Evolutionary conservation across 106 monocot species (phyloP).

Genomic region (Iris macrosiphon): DNA sequence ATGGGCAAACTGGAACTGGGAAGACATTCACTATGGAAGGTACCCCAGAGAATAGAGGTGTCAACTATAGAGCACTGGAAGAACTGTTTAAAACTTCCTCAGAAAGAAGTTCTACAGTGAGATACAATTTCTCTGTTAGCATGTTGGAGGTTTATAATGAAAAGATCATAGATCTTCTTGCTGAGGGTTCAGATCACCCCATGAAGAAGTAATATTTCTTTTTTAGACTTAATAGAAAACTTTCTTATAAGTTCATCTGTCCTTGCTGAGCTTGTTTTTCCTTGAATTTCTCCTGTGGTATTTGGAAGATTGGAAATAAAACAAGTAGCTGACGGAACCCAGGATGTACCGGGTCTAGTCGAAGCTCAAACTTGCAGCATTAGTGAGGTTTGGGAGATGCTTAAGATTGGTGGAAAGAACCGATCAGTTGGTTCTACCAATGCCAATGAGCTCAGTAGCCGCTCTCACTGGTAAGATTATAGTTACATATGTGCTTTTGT

Average conservation of each 20-base stretch:
- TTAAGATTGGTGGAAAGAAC: slow-evolving; percentile 56
- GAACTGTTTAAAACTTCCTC: slow-evolving; percentile 63
- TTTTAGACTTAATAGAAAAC: neutral
- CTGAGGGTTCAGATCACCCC: slow-evolving; percentile 36
- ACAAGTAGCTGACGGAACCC: slow-evolving; percentile 77
- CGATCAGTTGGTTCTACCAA: slow-evolving; percentile 87
- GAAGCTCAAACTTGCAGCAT: slow-evolving; percentile 44
- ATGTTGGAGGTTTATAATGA: slow-evolving; percentile 97
- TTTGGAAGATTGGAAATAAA: slow-evolving; percentile 80
- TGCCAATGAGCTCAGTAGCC: slow-evolving; percentile 96
- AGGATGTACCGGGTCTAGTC: slow-evolving; percentile 79
- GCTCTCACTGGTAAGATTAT: slow-evolving; percentile 81
- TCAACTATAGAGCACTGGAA: slow-evolving; percentile 85
- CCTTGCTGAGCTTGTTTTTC: neutral
- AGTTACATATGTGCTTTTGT: too few species aligned
- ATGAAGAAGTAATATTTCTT: slow-evolving; percentile 46
- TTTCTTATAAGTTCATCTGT: neutral
- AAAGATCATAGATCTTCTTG: slow-evolving; percentile 77
- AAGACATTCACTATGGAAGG: slow-evolving; percentile 99
- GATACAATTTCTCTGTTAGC: slow-evolving; percentile 69
- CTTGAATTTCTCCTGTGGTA: neutral
- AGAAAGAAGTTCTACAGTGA: slow-evolving; percentile 26
- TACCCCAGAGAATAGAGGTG: slow-evolving; percentile 72
- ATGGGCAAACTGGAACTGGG: slow-evolving; percentile 97
- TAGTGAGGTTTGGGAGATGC: slow-evolving; percentile 74